Evolutionary conservation across 108 stramenopile species (phyloP), one percentile per base, ranked within the genome.

Genomic region (Skeletonema marinoi): DNA sequence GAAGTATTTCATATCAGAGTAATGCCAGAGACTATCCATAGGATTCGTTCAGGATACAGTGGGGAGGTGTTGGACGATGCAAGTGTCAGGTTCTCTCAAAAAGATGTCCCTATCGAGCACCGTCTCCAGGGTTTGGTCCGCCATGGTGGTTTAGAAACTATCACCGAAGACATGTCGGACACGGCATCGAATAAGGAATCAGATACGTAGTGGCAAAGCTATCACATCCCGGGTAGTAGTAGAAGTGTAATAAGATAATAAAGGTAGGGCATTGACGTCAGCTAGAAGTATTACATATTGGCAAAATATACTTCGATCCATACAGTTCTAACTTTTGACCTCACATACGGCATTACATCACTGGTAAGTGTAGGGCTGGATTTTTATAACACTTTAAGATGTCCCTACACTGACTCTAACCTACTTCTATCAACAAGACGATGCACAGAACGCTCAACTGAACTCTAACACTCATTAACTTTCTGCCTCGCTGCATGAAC

Each of bases 1-100:
- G 87, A 90, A 73, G 71, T 78, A 12, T 92, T 85, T 77, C 77
- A 85, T 16, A 88, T 92, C 60, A 77, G 88, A 36, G 81, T 90
- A 31, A 78, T 77, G 51, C 70, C 63, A 36, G 82, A 83, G 7
- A 92, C 89, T 3, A 65, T 85, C 21, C 79, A 82, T 16, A 65
- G 85, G 32, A 83, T 89, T 30, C 78, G 75, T 50, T 82, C 76
- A 35, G 87, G 87, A 50, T 88, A 77, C 78, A 82, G 81, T 51
- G 86, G 86, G 21, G 79, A 87, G 48, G 46, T 83, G 79, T 65
- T 81, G 32, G 88, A 89, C 56, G 78, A 82, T 73, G 68, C 77
- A 33, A 75, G 80, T 60, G 74, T 83, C 11, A 81, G 71, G 35
- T 73, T 75, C 60, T 84, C 86, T 25, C 54, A 72, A 19, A 83